Conservation (phyloP, 2,329 filamentous ascomycete species). For the Phyllosticta citribraziliensis region DNA sequence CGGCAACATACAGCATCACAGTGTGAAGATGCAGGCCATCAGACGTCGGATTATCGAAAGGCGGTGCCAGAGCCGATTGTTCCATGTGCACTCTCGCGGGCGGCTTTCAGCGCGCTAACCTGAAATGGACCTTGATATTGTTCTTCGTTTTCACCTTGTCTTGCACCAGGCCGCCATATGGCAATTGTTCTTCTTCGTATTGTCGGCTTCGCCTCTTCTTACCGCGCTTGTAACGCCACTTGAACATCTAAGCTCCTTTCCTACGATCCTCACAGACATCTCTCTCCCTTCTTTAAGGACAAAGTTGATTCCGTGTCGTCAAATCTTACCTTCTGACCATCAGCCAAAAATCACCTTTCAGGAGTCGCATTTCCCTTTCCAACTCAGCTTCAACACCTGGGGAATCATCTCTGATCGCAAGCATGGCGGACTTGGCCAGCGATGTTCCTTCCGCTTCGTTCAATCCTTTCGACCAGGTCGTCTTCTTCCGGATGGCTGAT, state of each 20-base stretch:
- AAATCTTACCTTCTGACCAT: not conserved
- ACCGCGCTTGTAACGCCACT: not conserved
- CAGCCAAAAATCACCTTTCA: not conserved
- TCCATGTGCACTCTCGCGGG: not conserved
- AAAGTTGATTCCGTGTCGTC: not conserved
- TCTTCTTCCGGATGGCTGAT: conserved; percentile 39
- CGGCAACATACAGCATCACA: not conserved
- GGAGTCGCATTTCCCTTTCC: not conserved
- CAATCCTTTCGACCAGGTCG: conserved; percentile 42
- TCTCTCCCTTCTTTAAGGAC: not conserved
- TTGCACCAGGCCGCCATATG: not conserved
- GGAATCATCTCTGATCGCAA: not conserved
- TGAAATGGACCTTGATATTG: conserved; percentile 1
- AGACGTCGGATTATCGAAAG: not conserved
- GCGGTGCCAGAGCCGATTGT: not conserved
- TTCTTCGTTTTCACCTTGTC: conserved; percentile 1
- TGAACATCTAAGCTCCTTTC: not conserved
- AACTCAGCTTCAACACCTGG: not conserved
- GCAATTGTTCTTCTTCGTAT: conserved; percentile 1
- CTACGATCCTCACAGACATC: not conserved
- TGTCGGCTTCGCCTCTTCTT: not conserved
- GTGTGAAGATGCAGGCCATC: not conserved
- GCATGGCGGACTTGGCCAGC: not conserved
- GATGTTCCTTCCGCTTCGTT: conserved; percentile 15
- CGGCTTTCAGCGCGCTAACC: not conserved